Evolutionary conservation across 192 early-diverging fungal species (phyloP), one percentile per base, ranked within the genome.

Genomic region (Backusella australiensis): DNA sequence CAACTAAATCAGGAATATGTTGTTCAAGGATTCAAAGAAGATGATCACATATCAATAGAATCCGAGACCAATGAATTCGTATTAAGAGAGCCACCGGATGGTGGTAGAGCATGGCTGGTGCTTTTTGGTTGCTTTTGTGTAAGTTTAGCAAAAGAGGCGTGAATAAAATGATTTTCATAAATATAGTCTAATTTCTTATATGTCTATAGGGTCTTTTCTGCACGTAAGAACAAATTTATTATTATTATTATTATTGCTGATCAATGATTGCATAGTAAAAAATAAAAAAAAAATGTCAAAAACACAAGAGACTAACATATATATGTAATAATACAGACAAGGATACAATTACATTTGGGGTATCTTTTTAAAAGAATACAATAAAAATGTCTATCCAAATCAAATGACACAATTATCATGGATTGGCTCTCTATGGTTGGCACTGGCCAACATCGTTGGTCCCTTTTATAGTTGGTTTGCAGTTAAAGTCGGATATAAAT

Each of bases 101-200:
- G 75, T 49, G 75, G 75, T 32, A 39, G 2, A 36, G 35, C 42
- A 41, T 76, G 75, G 75, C 34, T 76, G 32, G 66, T 69, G 39
- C 41, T 76, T n/a, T 49, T 76, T 76, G 75, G 75, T 14, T 76
- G 75, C 26, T 76, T 76, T 44, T 76, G 75, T 53, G 75, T 76
- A 76, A 76, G 75, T 66, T 6, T 39, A 39, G 38, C 11, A 11
- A 11, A 3, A 39, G 11, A 11, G 11, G 0, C 38, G 38, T 39
- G 38, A 39, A 39, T 39, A 1, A 39, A 39, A 39, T 39, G 38
- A 41, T 42, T 35, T 63, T 63, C 29, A 36, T 19, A 75, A 32
- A 67, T 26, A 67, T 6, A 14, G 41, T 49, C 32, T 72, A 49
- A 44, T 44, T 52, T 44, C 14, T 46, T 67, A 36, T 75, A 35